These are phyloP conservation scores for Solanum chiquidenum DNA, from an alignment of 257 asterid genomes.

Conservation along the genomic window DNA sequence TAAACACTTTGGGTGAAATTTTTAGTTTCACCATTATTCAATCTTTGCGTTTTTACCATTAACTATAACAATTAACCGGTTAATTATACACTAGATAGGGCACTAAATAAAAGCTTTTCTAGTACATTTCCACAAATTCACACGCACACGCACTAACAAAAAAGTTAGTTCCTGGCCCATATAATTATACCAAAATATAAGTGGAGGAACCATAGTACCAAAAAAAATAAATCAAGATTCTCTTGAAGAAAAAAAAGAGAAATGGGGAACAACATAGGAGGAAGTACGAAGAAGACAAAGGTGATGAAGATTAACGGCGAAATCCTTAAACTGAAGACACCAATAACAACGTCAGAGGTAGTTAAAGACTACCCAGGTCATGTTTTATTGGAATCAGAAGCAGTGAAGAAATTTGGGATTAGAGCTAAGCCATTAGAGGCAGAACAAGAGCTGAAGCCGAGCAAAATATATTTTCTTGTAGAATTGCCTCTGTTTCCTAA, in stretches of 20 bases:
- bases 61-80: not conserved
- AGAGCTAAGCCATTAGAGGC: constrained; percentile 49
- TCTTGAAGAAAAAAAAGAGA: not conserved
- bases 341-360: constrained; percentile 42
- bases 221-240: too few species aligned
- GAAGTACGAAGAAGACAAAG: constrained; percentile 30
- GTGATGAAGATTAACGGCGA: constrained; percentile 57
- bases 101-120: not conserved
- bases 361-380: constrained; percentile 41
- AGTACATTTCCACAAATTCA: constrained; percentile 13
- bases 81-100: not conserved
- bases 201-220: not conserved
- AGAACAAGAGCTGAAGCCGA: constrained; percentile 37
- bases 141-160: constrained; percentile 2
- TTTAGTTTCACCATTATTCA: not conserved
- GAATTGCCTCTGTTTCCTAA: constrained; percentile 57
- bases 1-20: not conserved
- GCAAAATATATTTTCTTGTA: constrained; percentile 50
- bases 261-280: constrained; percentile 55
- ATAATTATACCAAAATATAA: not conserved
- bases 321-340: constrained; percentile 40
- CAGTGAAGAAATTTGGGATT: constrained; percentile 41
- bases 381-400: constrained; percentile 41
- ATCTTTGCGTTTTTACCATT: not conserved
- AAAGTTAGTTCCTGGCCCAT: not conserved